phyloP scores from a whole-genome alignment of 129 eudicot species.

The Oenanthe sinensis region DNA sequence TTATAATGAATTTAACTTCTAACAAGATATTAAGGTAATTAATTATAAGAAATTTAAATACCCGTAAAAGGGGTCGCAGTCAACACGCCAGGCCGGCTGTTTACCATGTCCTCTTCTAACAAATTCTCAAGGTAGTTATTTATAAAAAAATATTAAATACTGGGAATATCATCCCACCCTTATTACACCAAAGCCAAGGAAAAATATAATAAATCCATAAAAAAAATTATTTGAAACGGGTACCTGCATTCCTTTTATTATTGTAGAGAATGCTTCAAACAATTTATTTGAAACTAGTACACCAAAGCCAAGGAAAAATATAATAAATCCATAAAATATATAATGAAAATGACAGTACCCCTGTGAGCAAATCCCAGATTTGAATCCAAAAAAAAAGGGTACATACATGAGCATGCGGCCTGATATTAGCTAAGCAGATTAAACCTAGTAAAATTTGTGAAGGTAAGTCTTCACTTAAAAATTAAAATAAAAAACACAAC shows the following conservation, averaged over 20 bases:
- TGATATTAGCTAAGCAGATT: background rate
- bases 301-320: background rate
- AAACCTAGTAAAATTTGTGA: background rate
- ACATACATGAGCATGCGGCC: background rate
- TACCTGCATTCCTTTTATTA: background rate
- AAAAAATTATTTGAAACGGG: too few relatives aligned
- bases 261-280: background rate
- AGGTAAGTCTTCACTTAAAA: background rate
- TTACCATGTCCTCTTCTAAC: too few relatives aligned
- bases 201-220: too few relatives aligned
- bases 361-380: background rate
- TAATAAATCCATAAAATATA: background rate
- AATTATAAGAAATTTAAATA: too few relatives aligned
- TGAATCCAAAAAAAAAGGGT: background rate
- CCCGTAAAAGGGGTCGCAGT: too few relatives aligned
- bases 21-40: too few relatives aligned
- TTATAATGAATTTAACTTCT: too few relatives aligned
- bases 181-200: too few relatives aligned
- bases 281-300: background rate
- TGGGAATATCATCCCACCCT: too few relatives aligned
- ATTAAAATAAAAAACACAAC: background rate
- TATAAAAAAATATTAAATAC: too few relatives aligned
- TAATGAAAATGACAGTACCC: background rate
- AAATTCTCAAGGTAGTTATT: too few relatives aligned
- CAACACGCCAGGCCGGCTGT: too few relatives aligned